Base-by-base conservation (phyloP, 441 rosid species). In the Oxalis stricta region DNA sequence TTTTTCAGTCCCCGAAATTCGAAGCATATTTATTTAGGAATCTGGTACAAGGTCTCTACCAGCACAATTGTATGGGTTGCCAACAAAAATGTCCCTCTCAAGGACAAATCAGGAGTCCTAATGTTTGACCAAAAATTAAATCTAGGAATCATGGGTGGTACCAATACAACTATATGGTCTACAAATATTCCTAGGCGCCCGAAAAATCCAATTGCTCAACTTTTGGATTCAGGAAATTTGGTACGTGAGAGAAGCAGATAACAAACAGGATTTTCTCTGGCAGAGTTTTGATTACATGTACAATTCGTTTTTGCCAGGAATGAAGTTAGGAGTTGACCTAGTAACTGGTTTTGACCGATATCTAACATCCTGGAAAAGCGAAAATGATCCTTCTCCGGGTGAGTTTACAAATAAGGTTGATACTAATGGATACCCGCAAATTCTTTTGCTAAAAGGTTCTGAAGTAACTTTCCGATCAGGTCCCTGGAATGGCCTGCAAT, bases 191-290 rank as follows among this genome's bases (percentile, higher is more conserved):
- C 59, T 2, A 38, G 18, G 14, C 10, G 7, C 13, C 32, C 39
- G 3, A 10, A 14, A 19, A 28, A 18, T 1, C 61, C 63, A 0
- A 17, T 43, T 11, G 26, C 37, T 0, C 30, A 34, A 52, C 66
- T 70, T 11, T 7, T 65, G 21, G 36, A 61, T 5, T 20, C 52
- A 0, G 67, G 67, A 14, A 70, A 70, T 41, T 50, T 70, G 20
- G 59, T 59, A 15, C n/a, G 50, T 58, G 16, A 41, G 24, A 28
- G 44, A 48, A 3, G 37, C 7, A n/a, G 14, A 37, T n/a, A 20
- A 19, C 5, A 14, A 26, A 0, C 7, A 17, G 0, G 29, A 36
- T 2, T 1, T 22, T 15, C 4, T 42, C 2, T 61, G 71, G 68
- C 52, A 57, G 38, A 57, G 61, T 29, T 66, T 60, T 18, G 53